phyloP scores from a whole-genome alignment of 371 early-diverging fungal genomes.

The Mucor lusitanicus region DNA sequence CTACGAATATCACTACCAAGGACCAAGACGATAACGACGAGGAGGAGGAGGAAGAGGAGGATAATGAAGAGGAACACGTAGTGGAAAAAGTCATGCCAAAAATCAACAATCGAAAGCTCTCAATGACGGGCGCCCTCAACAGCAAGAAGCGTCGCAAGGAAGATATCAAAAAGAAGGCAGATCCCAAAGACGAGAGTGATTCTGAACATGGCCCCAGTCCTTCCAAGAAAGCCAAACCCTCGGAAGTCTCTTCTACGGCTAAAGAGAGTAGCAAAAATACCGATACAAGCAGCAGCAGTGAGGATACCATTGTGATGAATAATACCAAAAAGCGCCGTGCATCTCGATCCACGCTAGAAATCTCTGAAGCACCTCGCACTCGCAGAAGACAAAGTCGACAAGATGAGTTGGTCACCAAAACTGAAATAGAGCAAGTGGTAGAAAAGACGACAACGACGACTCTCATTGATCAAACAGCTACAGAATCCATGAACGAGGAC shows the following conservation, averaged over 20 bases:
- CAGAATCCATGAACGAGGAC: background rate
- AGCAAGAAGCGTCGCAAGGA: background rate
- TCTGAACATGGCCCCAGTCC: background rate
- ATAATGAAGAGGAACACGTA: background rate
- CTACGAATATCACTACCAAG: background rate
- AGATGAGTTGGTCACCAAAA: background rate
- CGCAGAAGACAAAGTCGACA: conserved; percentile 1
- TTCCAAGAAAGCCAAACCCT: background rate
- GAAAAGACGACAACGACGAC: background rate
- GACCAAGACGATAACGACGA: background rate
- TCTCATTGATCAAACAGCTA: background rate
- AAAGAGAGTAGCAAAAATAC: background rate
- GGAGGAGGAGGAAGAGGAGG: background rate
- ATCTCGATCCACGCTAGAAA: background rate
- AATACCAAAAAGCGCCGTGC: background rate
- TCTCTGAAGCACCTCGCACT: background rate
- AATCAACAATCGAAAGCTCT: background rate
- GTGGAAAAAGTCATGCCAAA: background rate
- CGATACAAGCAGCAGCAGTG: conserved; percentile 1
- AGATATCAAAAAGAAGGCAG: background rate
- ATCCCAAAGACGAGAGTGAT: background rate
- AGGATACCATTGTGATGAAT: background rate
- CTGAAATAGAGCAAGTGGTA: background rate
- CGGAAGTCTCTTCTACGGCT: background rate
- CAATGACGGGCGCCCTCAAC: background rate